Evolutionary conservation across 2,329 filamentous ascomycete genomes (phyloP).

Genomic region (Penicillium sp.): DNA sequence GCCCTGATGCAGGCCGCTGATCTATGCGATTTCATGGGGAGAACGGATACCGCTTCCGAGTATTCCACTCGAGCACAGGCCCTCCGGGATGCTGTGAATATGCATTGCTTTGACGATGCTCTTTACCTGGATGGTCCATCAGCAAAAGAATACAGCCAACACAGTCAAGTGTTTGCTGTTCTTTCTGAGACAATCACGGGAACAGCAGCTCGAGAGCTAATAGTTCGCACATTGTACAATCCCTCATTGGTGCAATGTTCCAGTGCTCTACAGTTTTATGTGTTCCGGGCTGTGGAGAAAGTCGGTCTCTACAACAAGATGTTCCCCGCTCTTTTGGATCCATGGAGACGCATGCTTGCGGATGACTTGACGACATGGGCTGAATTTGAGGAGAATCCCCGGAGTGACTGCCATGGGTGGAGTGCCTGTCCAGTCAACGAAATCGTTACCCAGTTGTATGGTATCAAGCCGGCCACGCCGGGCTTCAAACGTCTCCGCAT

Average conservation of each 20-base stretch:
- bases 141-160: slow-evolving; percentile 23
- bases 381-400: slow-evolving; percentile 23
- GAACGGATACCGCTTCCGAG: slow-evolving; percentile 15
- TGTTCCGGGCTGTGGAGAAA: slow-evolving; percentile 22
- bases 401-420: slow-evolving; percentile 28
- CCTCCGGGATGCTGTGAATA: slow-evolving; percentile 19
- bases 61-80: slow-evolving; percentile 17
- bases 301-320: slow-evolving; percentile 22
- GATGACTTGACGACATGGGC: slow-evolving; percentile 27
- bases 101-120: slow-evolving; percentile 19
- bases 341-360: slow-evolving; percentile 24
- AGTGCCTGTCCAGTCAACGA: slow-evolving; percentile 24
- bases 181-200: slow-evolving; percentile 13
- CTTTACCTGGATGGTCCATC: slow-evolving; percentile 25
- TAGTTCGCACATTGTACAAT: slow-evolving; percentile 14
- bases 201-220: slow-evolving; percentile 12
- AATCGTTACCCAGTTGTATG: slow-evolving; percentile 18
- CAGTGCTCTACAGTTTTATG: slow-evolving; percentile 23
- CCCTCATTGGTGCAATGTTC: slow-evolving; percentile 15
- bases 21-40: slow-evolving; percentile 6
- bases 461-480: slow-evolving; percentile 6
- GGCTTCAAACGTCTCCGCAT: slow-evolving; percentile 12
- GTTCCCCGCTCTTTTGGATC: slow-evolving; percentile 16
- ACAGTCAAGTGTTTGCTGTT: slow-evolving; percentile 25
- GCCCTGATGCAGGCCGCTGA: slow-evolving; percentile 13